phyloP scores from a whole-genome alignment of 106 monocot genomes.

The Dendrobium catenatum region DNA sequence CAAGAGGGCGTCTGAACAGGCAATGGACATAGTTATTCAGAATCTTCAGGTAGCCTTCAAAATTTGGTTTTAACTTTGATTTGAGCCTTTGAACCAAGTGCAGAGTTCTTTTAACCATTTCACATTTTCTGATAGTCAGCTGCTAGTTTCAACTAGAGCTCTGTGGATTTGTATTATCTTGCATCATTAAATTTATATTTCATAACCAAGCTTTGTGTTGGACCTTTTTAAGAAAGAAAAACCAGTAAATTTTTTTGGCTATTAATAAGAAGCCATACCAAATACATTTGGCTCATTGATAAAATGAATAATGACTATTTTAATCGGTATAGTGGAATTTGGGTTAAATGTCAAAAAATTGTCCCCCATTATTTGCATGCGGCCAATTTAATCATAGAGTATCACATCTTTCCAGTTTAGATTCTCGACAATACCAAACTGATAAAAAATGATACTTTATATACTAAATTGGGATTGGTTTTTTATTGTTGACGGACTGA shows the following conservation, averaged over 20 bases:
- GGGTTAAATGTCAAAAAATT: no score
- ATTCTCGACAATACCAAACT: no score
- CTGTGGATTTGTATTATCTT: neutral
- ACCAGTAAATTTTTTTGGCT: neutral
- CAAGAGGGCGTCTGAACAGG: slow-evolving; percentile 92
- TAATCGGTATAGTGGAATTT: neutral
- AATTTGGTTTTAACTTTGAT: neutral
- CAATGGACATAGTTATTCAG: slow-evolving; percentile 62
- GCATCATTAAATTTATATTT: neutral
- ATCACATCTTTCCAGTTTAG: no score
- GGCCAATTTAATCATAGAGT: no score
- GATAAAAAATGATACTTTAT: no score
- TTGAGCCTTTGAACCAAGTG: neutral
- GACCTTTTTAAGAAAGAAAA: neutral
- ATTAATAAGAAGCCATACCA: neutral
- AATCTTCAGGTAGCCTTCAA: slow-evolving; percentile 67
- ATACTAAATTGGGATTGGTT: no score
- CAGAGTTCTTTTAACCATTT: neutral
- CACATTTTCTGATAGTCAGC: neutral
- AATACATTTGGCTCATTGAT: neutral
- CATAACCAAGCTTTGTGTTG: neutral
- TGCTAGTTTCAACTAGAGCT: neutral
- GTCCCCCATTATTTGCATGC: no score
- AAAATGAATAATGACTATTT: neutral
- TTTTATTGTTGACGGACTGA: no score